phyloP scores from a whole-genome alignment of 129 eudicot species.

The Lactuca saligna region DNA sequence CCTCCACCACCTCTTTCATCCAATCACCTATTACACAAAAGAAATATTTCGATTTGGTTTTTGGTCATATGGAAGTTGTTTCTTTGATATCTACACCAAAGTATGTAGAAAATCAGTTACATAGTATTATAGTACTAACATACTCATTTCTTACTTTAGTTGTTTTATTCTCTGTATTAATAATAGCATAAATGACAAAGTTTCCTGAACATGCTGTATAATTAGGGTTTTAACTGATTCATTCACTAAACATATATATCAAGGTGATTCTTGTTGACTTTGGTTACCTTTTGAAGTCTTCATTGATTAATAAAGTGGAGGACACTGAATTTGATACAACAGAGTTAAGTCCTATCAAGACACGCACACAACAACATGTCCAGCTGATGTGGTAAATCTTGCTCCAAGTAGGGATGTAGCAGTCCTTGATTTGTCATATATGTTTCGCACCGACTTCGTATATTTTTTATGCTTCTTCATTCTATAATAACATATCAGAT shows the following conservation, averaged over 20 bases:
- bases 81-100: constrained; percentile 96
- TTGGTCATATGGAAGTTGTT: constrained; percentile 99
- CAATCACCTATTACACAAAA: too few species aligned
- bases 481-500: background rate
- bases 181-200: constrained; percentile 98
- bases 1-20: too few species aligned
- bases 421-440: constrained; percentile 89
- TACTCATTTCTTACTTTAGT: background rate
- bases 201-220: constrained; percentile 91
- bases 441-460: constrained; percentile 71
- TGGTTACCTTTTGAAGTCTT: constrained; percentile 55
- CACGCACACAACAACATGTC: constrained; percentile 94
- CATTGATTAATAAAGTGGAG: constrained; percentile 86
- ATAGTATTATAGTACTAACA: background rate
- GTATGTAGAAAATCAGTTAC: constrained; percentile 98
- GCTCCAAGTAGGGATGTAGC: constrained; percentile 92
- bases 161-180: background rate
- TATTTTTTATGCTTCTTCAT: background rate
- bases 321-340: constrained; percentile 96
- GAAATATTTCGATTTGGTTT: constrained; percentile 59
- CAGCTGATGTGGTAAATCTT: constrained; percentile 79
- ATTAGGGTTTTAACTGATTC: constrained; percentile 10
- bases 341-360: constrained; percentile 86
- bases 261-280: constrained; percentile 25
- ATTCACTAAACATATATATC: background rate